These are phyloP conservation scores for Onygenales sp. DNA, from an alignment of 2,329 filamentous ascomycete species.

Conservation along the genomic window DNA sequence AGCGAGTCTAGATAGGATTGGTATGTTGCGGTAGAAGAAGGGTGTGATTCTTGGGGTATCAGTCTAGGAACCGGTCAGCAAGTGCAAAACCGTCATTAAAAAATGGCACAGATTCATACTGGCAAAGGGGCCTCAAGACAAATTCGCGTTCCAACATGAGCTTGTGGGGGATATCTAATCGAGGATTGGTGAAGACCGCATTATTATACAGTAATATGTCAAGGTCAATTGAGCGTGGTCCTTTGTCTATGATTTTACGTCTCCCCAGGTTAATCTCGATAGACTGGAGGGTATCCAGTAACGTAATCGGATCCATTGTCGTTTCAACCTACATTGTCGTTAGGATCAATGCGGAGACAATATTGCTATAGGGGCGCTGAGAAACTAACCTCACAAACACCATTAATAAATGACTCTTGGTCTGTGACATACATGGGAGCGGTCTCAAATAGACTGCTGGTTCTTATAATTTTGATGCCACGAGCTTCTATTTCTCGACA, in stretches of 20 bases:
- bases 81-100: neutral
- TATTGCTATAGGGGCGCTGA: slow-evolving; percentile 3
- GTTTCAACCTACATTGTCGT: slow-evolving; percentile 62
- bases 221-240: slow-evolving; percentile 86
- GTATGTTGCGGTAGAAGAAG: slow-evolving; percentile 25
- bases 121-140: slow-evolving; percentile 73
- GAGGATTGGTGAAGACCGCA: slow-evolving; percentile 54
- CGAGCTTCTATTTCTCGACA: slow-evolving; percentile 65
- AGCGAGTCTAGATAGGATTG: slow-evolving; percentile 25
- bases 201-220: slow-evolving; percentile 81
- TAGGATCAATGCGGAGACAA: neutral
- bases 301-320: slow-evolving; percentile 58
- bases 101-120: slow-evolving; percentile 21
- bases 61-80: slow-evolving; percentile 20
- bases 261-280: slow-evolving; percentile 76
- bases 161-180: slow-evolving; percentile 75
- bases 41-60: slow-evolving; percentile 30
- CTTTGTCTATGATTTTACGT: slow-evolving; percentile 81
- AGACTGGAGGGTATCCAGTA: slow-evolving; percentile 71
- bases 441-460: slow-evolving; percentile 88
- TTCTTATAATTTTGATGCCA: slow-evolving; percentile 64
- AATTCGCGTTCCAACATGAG: slow-evolving; percentile 88
- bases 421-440: slow-evolving; percentile 93
- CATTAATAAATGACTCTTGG: slow-evolving; percentile 83
- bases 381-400: slow-evolving; percentile 70